Evolutionary conservation across 2,329 filamentous ascomycete species (phyloP).

Genomic region (Colletotrichum horii): DNA sequence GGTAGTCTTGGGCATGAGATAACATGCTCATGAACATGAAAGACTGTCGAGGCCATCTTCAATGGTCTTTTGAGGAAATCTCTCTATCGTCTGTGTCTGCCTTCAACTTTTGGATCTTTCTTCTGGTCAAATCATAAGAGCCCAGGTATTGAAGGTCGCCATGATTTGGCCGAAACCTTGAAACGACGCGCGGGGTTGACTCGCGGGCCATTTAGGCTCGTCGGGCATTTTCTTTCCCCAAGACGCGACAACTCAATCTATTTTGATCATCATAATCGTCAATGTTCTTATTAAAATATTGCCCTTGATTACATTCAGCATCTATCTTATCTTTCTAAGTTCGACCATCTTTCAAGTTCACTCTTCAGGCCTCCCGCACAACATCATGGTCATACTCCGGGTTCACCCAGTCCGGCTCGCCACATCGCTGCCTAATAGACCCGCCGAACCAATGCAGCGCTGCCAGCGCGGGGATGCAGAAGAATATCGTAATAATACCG

Average conservation of each 20-base stretch:
- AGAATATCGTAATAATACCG: slow-evolving; percentile 48
- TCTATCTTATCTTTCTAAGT: background rate
- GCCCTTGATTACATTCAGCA: background rate
- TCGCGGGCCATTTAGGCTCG: background rate
- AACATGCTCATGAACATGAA: background rate
- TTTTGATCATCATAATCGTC: background rate
- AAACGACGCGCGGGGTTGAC: background rate
- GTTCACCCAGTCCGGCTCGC: slow-evolving; percentile 50
- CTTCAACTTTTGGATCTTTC: background rate
- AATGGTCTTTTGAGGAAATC: fast-evolving
- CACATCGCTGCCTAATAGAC: slow-evolving; percentile 37
- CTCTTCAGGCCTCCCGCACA: background rate
- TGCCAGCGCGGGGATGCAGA: slow-evolving; percentile 40
- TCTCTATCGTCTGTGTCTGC: fast-evolving
- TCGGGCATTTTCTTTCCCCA: background rate
- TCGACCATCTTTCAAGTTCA: background rate
- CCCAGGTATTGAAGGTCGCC: background rate
- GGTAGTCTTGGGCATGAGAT: background rate
- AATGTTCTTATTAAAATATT: fast-evolving
- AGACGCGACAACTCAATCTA: background rate
- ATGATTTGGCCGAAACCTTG: background rate
- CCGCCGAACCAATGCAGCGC: slow-evolving; percentile 45
- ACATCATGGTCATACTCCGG: slow-evolving; percentile 38
- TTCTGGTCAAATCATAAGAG: background rate
- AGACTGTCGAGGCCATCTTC: background rate